phyloP scores from a whole-genome alignment of 2,329 filamentous ascomycete species.

The Penicillium italicum region DNA sequence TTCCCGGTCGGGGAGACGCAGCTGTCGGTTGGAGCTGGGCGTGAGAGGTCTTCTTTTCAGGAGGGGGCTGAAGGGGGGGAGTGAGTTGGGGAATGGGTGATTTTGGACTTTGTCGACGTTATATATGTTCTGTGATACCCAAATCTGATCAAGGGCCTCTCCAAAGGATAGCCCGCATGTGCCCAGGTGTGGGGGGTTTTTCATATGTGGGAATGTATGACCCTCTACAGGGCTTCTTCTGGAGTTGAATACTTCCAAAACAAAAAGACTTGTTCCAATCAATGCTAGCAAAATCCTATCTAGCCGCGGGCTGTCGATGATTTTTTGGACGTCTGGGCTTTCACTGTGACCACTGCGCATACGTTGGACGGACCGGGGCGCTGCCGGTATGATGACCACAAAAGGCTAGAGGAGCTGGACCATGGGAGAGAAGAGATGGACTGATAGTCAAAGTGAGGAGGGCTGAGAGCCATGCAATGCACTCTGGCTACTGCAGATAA shows the following conservation, averaged over 20 bases:
- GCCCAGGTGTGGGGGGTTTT: not conserved
- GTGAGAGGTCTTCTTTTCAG: not conserved
- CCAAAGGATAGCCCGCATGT: not conserved
- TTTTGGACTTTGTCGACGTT: not conserved
- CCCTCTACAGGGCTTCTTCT: not conserved
- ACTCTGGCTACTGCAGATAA: no score
- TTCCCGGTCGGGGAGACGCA: constrained; percentile 50
- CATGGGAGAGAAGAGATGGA: no score
- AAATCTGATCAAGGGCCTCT: not conserved
- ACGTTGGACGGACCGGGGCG: no score
- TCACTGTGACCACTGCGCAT: no score
- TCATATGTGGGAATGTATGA: not conserved
- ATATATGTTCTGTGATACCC: constrained; percentile 6
- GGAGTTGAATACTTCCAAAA: not conserved
- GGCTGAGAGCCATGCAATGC: no score
- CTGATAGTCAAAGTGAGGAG: no score
- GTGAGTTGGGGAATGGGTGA: constrained; percentile 1
- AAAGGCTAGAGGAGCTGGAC: no score
- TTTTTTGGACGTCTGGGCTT: no score
- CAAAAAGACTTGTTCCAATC: not conserved
- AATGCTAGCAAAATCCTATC: no score
- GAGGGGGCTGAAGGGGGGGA: not conserved
- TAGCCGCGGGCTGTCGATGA: no score
- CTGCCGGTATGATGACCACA: no score
- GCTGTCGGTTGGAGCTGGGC: constrained; percentile 2